phyloP scores from a whole-genome alignment of 768 basidiomycete genomes.

The Sporobolomyces roseus region DNA sequence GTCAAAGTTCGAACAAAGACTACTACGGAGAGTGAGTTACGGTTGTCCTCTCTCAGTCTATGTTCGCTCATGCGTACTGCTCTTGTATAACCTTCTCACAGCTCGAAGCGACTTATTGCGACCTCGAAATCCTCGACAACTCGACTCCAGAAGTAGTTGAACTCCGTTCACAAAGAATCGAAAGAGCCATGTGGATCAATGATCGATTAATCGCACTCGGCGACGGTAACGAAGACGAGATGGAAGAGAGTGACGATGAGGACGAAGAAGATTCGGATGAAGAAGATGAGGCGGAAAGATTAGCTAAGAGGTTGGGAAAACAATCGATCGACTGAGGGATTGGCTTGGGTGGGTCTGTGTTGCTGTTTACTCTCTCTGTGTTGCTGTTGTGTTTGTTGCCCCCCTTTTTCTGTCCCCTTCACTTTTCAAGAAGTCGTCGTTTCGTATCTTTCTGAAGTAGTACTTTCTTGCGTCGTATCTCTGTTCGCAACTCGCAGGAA shows the following conservation, averaged over 20 bases:
- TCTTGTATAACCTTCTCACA: background rate
- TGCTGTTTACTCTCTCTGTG: background rate
- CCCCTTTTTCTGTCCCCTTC: too few relatives aligned
- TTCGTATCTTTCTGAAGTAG: background rate
- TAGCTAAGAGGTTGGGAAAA: conserved; percentile 11
- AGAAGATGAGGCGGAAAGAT: conserved; percentile 9
- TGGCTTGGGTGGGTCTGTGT: background rate
- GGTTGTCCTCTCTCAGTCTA: too few relatives aligned
- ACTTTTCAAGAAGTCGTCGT: background rate
- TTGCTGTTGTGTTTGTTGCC: background rate
- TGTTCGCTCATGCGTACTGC: too few relatives aligned
- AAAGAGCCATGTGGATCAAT: conserved; percentile 41
- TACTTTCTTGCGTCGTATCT: too few relatives aligned
- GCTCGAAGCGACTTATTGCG: conserved; percentile 40
- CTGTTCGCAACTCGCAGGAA: background rate
- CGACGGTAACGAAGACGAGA: conserved; percentile 87
- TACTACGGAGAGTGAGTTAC: conserved; percentile 27
- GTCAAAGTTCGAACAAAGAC: conserved; percentile 23
- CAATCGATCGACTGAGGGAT: too few relatives aligned
- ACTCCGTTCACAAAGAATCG: conserved; percentile 32
- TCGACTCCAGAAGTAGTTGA: conserved; percentile 34
- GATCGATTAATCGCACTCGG: conserved; percentile 54
- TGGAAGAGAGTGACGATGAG: conserved; percentile 46
- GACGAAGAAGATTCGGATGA: conserved; percentile 27
- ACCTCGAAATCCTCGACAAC: conserved; percentile 41